Percentiles rank a stretch among this genome's conserved stretches.
Conservation (phyloP, 169 alveolate genomes). For the Plasmodium chabaudi region DNA sequence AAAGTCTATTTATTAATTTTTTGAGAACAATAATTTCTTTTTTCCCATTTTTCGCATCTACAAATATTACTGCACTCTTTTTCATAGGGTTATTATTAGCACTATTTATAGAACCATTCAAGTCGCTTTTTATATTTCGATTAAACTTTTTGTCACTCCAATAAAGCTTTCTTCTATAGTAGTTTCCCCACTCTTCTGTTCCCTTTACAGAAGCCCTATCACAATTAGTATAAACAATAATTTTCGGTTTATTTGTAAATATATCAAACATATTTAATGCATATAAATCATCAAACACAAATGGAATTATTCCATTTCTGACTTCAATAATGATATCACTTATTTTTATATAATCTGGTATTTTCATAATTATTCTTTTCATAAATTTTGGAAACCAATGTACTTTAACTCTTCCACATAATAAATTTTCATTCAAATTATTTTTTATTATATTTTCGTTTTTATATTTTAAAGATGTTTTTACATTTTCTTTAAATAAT, state of each 20-base stretch:
- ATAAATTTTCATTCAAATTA: constrained; percentile 43
- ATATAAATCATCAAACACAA: constrained; percentile 80
- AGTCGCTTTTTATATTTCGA: constrained; percentile 76
- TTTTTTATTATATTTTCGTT: constrained; percentile 64
- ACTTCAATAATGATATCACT: constrained; percentile 85
- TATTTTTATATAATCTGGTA: constrained; percentile 79
- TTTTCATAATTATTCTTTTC: constrained; percentile 77
- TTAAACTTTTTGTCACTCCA: constrained; percentile 77
- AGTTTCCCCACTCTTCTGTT: constrained; percentile 84
- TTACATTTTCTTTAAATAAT: constrained; percentile 60
- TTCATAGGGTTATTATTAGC: constrained; percentile 61
- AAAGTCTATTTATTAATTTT: constrained; percentile 80
- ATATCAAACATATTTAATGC: constrained; percentile 80
- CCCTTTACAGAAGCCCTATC: constrained; percentile 79
- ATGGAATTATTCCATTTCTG: constrained; percentile 84
- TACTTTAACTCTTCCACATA: constrained; percentile 63
- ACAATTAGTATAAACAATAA: constrained; percentile 82
- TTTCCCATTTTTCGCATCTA: constrained; percentile 81
- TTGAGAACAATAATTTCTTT: constrained; percentile 80
- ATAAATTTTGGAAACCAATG: constrained; percentile 85
- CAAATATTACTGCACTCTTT: constrained; percentile 82
- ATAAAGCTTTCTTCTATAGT: constrained; percentile 79
- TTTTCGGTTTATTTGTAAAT: constrained; percentile 81
- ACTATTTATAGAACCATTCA: too few species aligned
- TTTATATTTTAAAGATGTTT: constrained; percentile 24